These are phyloP conservation scores for Calonectria honghensis DNA, from an alignment of 2,329 filamentous ascomycete species.

Conservation along the genomic window DNA sequence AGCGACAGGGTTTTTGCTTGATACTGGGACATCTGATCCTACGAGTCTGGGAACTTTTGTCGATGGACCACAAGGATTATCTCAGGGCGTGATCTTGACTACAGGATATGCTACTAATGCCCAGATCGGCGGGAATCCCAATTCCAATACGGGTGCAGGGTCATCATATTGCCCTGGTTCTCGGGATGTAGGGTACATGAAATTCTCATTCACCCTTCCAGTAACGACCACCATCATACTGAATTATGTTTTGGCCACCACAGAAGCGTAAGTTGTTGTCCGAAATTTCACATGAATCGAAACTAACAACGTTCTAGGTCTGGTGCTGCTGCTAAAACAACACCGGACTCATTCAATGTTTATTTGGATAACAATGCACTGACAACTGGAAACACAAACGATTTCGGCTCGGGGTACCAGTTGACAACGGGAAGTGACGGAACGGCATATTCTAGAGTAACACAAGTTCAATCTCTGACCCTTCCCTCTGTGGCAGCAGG, in stretches of 20 bases:
- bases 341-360: neutral
- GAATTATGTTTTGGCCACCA: neutral
- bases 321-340: neutral
- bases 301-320: neutral
- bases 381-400: neutral
- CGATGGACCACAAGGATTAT: neutral
- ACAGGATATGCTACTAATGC: neutral
- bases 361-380: neutral
- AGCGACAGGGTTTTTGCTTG: neutral
- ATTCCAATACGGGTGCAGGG: neutral
- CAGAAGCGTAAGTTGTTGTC: neutral
- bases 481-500: neutral
- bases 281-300: neutral
- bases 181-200: neutral
- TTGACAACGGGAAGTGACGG: neutral
- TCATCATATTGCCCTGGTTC: neutral
- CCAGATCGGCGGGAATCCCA: neutral
- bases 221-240: neutral
- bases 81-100: neutral
- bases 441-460: neutral
- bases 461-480: neutral
- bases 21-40: neutral
- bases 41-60: neutral
- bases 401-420: too few relatives aligned
- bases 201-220: neutral